phyloP scores from a whole-genome alignment of 2,329 filamentous ascomycete genomes.

The Neurospora sp. region DNA sequence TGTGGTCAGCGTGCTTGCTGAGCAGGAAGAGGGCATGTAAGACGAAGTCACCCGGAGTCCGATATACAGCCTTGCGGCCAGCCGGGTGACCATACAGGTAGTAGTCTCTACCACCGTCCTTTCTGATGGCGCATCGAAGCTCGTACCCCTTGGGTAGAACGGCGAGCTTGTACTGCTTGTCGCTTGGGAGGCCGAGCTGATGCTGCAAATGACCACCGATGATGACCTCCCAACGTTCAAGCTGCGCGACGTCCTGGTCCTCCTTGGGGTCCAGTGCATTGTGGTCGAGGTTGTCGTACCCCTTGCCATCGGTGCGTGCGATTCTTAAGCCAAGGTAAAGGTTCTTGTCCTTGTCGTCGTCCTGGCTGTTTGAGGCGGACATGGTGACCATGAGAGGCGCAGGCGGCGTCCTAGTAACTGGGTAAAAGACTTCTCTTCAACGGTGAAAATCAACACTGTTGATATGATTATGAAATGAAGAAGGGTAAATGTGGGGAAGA shows the following conservation, averaged over 20 bases:
- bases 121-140: conserved; percentile 21
- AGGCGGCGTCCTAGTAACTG: not conserved
- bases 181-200: conserved; percentile 13
- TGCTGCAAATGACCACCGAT: conserved; percentile 16
- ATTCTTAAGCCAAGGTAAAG: conserved; percentile 26
- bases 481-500: not conserved
- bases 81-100: conserved; percentile 40
- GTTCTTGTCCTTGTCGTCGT: conserved; percentile 4
- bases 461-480: not conserved
- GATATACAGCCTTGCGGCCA: conserved; percentile 36
- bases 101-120: conserved; percentile 33
- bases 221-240: conserved; percentile 18
- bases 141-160: conserved; percentile 18
- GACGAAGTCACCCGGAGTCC: conserved; percentile 43
- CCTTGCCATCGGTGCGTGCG: conserved; percentile 35
- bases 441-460: not conserved
- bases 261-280: conserved; percentile 15
- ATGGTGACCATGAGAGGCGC: conserved; percentile 4
- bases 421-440: not conserved
- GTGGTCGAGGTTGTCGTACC: conserved; percentile 17
- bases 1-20: conserved; percentile 35
- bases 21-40: conserved; percentile 43
- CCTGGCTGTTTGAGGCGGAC: conserved; percentile 2
- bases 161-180: conserved; percentile 17
- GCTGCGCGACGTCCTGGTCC: conserved; percentile 22